These are phyloP conservation scores for Populus pruinosa DNA, from an alignment of 345 rosid species.

Conservation along the genomic window DNA sequence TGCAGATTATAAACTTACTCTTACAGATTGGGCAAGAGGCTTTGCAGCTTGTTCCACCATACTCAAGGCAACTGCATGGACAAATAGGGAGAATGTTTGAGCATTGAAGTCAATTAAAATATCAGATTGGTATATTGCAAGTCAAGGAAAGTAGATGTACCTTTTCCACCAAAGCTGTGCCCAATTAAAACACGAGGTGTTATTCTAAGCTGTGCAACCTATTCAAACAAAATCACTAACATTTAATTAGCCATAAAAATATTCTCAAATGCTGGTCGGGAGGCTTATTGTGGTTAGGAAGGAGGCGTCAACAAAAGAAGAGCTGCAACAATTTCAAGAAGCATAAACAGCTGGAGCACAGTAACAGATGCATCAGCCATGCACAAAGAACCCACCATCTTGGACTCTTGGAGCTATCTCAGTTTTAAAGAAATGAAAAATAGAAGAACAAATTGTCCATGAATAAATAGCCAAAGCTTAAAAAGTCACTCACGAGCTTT, in stretches of 20 bases:
- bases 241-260: no score
- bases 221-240: background rate
- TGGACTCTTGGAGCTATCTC: background rate
- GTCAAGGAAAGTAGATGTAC: conserved; percentile 28
- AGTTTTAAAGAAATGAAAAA: background rate
- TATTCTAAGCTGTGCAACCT: conserved; percentile 76
- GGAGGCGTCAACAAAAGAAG: background rate
- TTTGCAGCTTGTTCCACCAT: conserved; percentile 97
- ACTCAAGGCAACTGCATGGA: conserved; percentile 75
- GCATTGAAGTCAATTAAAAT: conserved; percentile 18
- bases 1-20: conserved; percentile 39
- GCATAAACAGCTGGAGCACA: background rate
- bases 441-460: conserved; percentile 1
- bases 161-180: conserved; percentile 99
- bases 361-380: background rate
- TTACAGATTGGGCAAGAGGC: conserved; percentile 93
- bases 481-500: conserved; percentile 56
- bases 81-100: conserved; percentile 22
- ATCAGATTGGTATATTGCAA: background rate
- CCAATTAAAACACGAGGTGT: conserved; percentile 90
- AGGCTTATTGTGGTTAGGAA: no score
- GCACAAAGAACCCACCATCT: background rate
- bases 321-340: background rate
- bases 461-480: background rate
- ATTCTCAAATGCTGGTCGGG: no score